These are phyloP conservation scores for Candida gigantensis DNA, from an alignment of 1,139 yeast genomes.

Conservation along the genomic window DNA sequence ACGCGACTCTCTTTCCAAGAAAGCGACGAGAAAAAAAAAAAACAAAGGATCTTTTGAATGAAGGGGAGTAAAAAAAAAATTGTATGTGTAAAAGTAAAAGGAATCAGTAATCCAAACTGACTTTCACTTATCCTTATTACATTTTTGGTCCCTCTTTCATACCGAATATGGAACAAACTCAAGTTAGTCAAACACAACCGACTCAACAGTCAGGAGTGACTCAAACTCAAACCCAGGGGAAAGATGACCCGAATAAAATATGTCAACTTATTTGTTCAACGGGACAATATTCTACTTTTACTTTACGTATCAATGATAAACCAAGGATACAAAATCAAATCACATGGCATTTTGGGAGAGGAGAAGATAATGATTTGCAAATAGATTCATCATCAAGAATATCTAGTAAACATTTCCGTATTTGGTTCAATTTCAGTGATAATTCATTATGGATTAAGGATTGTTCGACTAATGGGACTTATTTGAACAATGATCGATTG, in stretches of 20 bases:
- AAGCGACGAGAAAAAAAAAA: too few species aligned
- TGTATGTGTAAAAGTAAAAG: not conserved
- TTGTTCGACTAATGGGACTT: slow-evolving; percentile 87
- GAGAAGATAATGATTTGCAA: slow-evolving; percentile 63
- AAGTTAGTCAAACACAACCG: slow-evolving; percentile 67
- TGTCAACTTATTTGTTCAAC: slow-evolving; percentile 66
- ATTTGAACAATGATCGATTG: slow-evolving; percentile 69
- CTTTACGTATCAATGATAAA: slow-evolving; percentile 27
- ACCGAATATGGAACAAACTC: slow-evolving; percentile 23
- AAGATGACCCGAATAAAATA: slow-evolving; percentile 32
- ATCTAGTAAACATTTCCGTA: slow-evolving; percentile 75
- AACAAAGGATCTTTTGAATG: too few species aligned
- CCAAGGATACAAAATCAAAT: slow-evolving; percentile 33
- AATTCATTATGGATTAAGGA: slow-evolving; percentile 67
- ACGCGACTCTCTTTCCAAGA: too few species aligned
- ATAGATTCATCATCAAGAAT: slow-evolving; percentile 65
- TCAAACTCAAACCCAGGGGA: slow-evolving; percentile 31
- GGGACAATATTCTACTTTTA: slow-evolving; percentile 55
- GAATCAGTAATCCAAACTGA: too few species aligned
- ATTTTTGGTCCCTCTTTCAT: too few species aligned
- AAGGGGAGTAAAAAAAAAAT: too few species aligned
- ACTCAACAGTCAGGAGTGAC: slow-evolving; percentile 53
- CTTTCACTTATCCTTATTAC: too few species aligned
- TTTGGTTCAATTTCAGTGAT: slow-evolving; percentile 59
- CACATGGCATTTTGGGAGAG: slow-evolving; percentile 81